Base-by-base conservation (phyloP, 2,329 filamentous ascomycete genomes). In the Trichoderma endophyticum region DNA sequence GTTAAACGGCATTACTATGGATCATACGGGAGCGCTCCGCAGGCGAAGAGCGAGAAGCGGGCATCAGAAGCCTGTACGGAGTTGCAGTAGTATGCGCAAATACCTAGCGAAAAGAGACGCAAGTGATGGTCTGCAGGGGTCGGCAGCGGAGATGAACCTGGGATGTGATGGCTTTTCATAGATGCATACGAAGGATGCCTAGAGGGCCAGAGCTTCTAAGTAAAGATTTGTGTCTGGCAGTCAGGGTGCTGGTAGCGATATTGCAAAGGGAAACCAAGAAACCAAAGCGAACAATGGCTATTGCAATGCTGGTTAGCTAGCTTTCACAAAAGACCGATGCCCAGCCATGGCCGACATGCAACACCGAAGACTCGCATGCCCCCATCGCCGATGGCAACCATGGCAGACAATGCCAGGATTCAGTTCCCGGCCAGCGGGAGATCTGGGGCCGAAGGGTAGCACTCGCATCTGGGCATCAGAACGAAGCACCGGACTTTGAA, bases 111-210 rank as follows among this genome's bases (percentile, higher is more conserved):
- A 43, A 68, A 60, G 36, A 60, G 34, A 60, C 65, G 34, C 54
- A 59, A 32, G 34, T 24, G 28, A n/a, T 28, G 48, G 61, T 51
- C 32, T n/a, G 24, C 51, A 32, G 54, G 64, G 54, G 24, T 30
- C n/a, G 4, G 54, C 28, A 60, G 54, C 56, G 65, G 65, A 68
- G 66, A 61, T 69, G 57, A 61, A 62, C 66, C 43, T 69, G 66
- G 66, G 56, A 24, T 60, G 65, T 60, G 57, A 69, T 54, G 26
- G 39, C 51, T 61, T 15, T 54, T 54, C 39, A 15, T 36, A 24
- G 56, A 57, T 69, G 66, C 66, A 69, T 69, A 32, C 56, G 34
- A 48, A 68, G 65, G 65, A 68, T 60, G 54, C 65, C 65, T 56
- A n/a, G 51, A 59, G 34, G 28, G 34, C 48, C 34, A 26, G 15